These are phyloP conservation scores for Passiflora organensis DNA, from an alignment of 345 rosid species.

Conservation along the genomic window DNA sequence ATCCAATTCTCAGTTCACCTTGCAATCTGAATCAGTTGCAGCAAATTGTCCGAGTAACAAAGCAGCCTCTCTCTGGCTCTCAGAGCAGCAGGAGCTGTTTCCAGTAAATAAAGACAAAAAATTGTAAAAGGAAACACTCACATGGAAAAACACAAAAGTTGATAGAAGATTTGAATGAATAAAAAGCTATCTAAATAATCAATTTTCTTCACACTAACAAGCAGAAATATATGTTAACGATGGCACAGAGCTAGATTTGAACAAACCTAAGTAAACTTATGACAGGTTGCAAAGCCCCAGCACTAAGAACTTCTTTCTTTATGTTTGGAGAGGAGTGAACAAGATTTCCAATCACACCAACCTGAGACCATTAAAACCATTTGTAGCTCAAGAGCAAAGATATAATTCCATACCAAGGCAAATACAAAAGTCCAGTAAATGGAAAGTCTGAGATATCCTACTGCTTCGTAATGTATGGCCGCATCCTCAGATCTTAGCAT, in stretches of 20 bases:
- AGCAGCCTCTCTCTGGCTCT: conserved; percentile 99
- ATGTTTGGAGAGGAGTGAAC: conserved; percentile 96
- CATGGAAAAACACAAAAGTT: not conserved
- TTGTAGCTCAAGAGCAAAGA: conserved; percentile 5
- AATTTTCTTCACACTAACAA: not conserved
- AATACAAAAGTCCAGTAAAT: conserved; percentile 1
- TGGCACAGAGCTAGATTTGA: not conserved
- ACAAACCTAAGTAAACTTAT: conserved; percentile 80
- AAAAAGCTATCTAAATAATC: not conserved
- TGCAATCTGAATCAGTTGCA: conserved; percentile 96
- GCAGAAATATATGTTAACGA: not conserved
- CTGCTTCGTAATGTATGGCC: conserved; percentile 99
- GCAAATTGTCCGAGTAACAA: conserved; percentile 97
- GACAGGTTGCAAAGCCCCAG: conserved; percentile 97
- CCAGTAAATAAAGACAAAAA: conserved; percentile 19
- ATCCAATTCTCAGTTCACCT: conserved; percentile 41
- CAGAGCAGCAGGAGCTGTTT: conserved; percentile 89
- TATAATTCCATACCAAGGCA: conserved; percentile 6
- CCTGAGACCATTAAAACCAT: conserved; percentile 32
- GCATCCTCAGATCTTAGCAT: conserved; percentile 97
- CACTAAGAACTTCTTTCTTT: conserved; percentile 89
- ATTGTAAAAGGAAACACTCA: not conserved
- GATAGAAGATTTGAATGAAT: not conserved
- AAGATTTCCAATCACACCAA: conserved; percentile 91
- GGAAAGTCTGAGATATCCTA: conserved; percentile 31